A percentile compares a stretch with the other conserved stretches of the same genome.
Evolutionary conservation across 768 basidiomycete species (phyloP).

Genomic region (Tylopilus sp.): DNA sequence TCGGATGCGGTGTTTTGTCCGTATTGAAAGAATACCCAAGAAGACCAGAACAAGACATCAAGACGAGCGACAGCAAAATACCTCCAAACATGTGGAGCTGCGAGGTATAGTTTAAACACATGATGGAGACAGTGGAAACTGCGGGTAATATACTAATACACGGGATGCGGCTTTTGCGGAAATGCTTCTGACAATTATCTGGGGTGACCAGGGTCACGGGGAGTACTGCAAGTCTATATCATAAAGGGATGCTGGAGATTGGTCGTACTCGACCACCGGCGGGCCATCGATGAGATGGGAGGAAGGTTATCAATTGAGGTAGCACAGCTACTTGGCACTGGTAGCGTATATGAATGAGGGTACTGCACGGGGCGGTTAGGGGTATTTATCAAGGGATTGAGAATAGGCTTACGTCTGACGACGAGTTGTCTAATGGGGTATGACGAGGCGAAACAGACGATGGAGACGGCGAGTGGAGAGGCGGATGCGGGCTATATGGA

Average conservation of each 20-base stretch:
- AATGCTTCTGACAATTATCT: slow-evolving; percentile 7
- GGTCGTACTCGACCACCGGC: slow-evolving; percentile 36
- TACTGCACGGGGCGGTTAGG: slow-evolving; percentile 20
- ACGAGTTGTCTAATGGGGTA: slow-evolving; percentile 20
- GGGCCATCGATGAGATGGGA: slow-evolving; percentile 34
- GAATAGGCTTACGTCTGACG: slow-evolving; percentile 25
- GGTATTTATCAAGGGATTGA: neutral
- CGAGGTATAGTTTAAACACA: slow-evolving; percentile 11
- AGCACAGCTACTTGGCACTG: slow-evolving; percentile 26
- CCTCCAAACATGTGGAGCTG: neutral
- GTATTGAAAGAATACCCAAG: slow-evolving; percentile 23
- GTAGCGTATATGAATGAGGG: slow-evolving; percentile 21
- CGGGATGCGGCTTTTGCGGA: slow-evolving; percentile 6
- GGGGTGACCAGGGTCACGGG: neutral
- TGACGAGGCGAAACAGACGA: slow-evolving; percentile 26
- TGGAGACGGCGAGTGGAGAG: slow-evolving; percentile 27
- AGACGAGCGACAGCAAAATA: slow-evolving; percentile 14
- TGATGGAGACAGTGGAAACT: neutral
- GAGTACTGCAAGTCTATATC: slow-evolving; percentile 26
- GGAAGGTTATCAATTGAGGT: slow-evolving; percentile 33
- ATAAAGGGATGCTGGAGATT: slow-evolving; percentile 33
- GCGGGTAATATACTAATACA: slow-evolving; percentile 16
- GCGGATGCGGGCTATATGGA: slow-evolving; percentile 25
- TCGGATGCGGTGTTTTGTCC: slow-evolving; percentile 26
- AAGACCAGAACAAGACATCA: slow-evolving; percentile 28